phyloP scores from a whole-genome alignment of 768 basidiomycete genomes.

The Rubroboletus pulcherrimus region DNA sequence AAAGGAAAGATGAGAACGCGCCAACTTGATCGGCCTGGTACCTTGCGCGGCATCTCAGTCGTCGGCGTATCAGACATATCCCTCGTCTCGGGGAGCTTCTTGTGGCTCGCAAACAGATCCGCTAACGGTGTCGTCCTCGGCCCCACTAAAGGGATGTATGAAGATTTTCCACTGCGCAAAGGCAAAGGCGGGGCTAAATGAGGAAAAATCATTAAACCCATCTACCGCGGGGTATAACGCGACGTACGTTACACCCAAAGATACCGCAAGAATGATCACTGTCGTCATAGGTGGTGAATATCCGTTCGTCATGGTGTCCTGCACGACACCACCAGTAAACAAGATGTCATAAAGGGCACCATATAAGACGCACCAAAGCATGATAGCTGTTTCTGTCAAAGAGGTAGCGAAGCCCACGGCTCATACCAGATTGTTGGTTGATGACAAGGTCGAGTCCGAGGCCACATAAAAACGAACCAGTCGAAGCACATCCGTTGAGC shows the following conservation, averaged over 20 bases:
- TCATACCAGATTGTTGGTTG: conserved; percentile 58
- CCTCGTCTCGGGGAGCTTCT: conserved; percentile 23
- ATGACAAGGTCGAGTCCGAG: conserved; percentile 56
- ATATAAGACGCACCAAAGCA: conserved; percentile 39
- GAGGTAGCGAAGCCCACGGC: conserved; percentile 57
- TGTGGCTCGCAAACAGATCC: conserved; percentile 27
- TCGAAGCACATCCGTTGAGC: conserved; percentile 50
- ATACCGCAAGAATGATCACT: conserved; percentile 48
- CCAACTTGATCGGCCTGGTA: conserved; percentile 3
- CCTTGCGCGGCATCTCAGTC: conserved; percentile 15
- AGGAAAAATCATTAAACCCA: not conserved
- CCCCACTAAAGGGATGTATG: conserved; percentile 44
- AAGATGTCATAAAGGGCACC: not conserved
- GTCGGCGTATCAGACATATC: conserved; percentile 17
- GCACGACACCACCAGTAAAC: conserved; percentile 3
- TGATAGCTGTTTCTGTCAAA: conserved; percentile 62
- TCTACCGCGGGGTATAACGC: not conserved
- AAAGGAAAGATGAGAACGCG: not conserved
- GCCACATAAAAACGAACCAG: conserved; percentile 56
- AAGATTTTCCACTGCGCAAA: conserved; percentile 53
- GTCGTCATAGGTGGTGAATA: conserved; percentile 52
- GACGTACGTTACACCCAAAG: conserved; percentile 54
- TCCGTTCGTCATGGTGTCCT: conserved; percentile 47
- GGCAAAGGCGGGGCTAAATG: conserved; percentile 48
- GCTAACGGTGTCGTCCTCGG: conserved; percentile 13